These are phyloP conservation scores for thale cress (Arabidopsis thaliana) DNA, from an alignment of 345 rosid genomes.

Conservation along the genomic window TAIR10.1 NC_003076.8:8859501-8860000, in stretches of 20 bases:
- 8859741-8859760: not conserved
- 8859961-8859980: constrained; percentile 22
- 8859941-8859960: constrained; percentile 25
- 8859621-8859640: constrained; percentile 88
- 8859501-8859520: too few species aligned
- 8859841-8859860: not conserved
- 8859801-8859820: not conserved
- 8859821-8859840: too few species aligned
- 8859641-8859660: constrained; percentile 86
- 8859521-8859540: too few species aligned
- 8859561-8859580: not conserved
- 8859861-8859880: constrained; percentile 13
- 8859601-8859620: constrained; percentile 53
- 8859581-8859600: not conserved
- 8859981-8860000: constrained; percentile 28
- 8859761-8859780: constrained; percentile 1
- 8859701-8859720: not conserved
- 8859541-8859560: not conserved
- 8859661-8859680: constrained; percentile 62
- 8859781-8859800: not conserved
- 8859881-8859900: constrained; percentile 39
- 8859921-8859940: constrained; percentile 33
- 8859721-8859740: not conserved
- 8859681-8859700: constrained; percentile 2
- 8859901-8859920: constrained; percentile 25